These are phyloP conservation scores for Xylaria sp. DNA, from an alignment of 2,329 filamentous ascomycete species.

Conservation along the genomic window DNA sequence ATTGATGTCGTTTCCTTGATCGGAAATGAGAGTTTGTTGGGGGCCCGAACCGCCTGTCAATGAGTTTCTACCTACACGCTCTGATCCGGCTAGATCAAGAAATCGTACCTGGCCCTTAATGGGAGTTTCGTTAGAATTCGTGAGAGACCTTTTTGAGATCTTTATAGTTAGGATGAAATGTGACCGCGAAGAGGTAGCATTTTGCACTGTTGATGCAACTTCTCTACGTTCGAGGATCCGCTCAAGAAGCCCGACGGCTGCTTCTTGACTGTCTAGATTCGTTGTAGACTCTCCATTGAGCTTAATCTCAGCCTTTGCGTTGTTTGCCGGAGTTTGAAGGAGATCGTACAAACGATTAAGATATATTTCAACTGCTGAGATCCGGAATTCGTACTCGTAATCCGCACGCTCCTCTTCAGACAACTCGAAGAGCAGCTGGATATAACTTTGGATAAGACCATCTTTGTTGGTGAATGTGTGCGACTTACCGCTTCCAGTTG, in stretches of 20 bases:
- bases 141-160: conserved; percentile 49
- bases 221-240: conserved; percentile 83
- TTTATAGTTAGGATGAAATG: conserved; percentile 84
- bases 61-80: conserved; percentile 62
- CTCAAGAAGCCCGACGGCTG: conserved; percentile 67
- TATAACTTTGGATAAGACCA: conserved; percentile 65
- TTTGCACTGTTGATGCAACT: conserved; percentile 91
- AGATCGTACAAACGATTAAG: conserved; percentile 94
- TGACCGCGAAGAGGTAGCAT: conserved; percentile 88
- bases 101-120: conserved; percentile 92
- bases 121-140: conserved; percentile 76
- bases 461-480: conserved; percentile 82
- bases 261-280: conserved; percentile 73
- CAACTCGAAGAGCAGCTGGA: conserved; percentile 76
- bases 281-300: conserved; percentile 60
- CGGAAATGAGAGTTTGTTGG: background rate
- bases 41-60: conserved; percentile 80
- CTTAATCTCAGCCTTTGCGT: conserved; percentile 87
- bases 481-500: conserved; percentile 95
- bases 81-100: conserved; percentile 94
- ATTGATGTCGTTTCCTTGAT: conserved; percentile 95
- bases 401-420: conserved; percentile 84
- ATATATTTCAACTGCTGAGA: conserved; percentile 97
- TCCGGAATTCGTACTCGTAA: conserved; percentile 79
- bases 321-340: conserved; percentile 65